A percentile compares a stretch with the other conserved stretches of the same genome.
Evolutionary conservation across 352 stramenopile genomes (phyloP).

Genomic region (Globisporangium barbulae): DNA sequence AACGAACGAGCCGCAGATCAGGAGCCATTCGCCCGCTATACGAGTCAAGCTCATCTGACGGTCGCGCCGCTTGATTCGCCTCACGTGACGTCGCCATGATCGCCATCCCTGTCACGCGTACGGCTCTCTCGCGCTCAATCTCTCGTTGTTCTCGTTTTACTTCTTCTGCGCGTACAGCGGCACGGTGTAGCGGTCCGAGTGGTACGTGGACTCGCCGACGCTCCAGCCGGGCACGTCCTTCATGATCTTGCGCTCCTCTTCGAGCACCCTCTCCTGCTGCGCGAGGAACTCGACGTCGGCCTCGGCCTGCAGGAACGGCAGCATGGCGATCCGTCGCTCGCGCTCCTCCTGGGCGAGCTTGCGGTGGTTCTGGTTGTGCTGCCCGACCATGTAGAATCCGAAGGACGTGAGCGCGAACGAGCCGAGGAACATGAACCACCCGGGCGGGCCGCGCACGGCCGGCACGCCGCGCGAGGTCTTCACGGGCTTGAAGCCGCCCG

Average conservation of each 20-base stretch:
- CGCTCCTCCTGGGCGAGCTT: slow-evolving; percentile 81
- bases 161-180: slow-evolving; percentile 81
- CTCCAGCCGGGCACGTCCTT: slow-evolving; percentile 93
- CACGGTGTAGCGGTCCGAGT: slow-evolving; percentile 81
- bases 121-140: neutral
- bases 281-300: slow-evolving; percentile 90
- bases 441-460: slow-evolving; percentile 62
- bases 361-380: slow-evolving; percentile 74
- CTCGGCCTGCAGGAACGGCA: slow-evolving; percentile 94
- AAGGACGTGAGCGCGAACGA: slow-evolving; percentile 69
- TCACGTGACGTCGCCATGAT: neutral
- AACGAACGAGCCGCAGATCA: neutral
- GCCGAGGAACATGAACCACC: slow-evolving; percentile 76
- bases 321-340: slow-evolving; percentile 90
- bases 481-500: slow-evolving; percentile 69
- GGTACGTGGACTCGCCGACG: slow-evolving; percentile 86
- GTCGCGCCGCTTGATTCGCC: no score
- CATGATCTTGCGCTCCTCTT: slow-evolving; percentile 94
- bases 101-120: neutral
- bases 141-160: slow-evolving; percentile 21
- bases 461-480: slow-evolving; percentile 67
- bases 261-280: slow-evolving; percentile 85
- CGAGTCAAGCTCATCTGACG: no score
- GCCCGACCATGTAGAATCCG: slow-evolving; percentile 73
- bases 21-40: no score